Evolutionary conservation across 2,329 filamentous ascomycete genomes (phyloP), one percentile per base, ranked within the genome.

Genomic region (Exophiala mesophila): DNA sequence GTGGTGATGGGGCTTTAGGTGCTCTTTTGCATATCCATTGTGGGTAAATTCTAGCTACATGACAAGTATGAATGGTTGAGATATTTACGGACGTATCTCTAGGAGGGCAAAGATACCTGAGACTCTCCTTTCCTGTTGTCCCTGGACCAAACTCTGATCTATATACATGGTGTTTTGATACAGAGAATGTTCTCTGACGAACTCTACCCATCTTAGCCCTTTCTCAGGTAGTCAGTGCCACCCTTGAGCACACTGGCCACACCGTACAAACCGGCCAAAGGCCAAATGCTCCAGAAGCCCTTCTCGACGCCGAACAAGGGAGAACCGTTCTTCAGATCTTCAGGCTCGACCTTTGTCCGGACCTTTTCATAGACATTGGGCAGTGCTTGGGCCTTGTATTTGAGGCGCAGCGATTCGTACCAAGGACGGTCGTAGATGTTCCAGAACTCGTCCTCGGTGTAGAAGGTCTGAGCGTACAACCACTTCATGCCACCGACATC

Each of bases 391-490:
- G 66, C 67, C 36, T 59, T 49, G 39, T 69, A 69, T 41, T 64
- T 69, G 20, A 52, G 49, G 5, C 67, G 55, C 50, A 70, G 39
- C 5, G 36, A 50, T 26, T 66, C 63, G 30, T 70, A 68, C 53
- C 54, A 54, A 2, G 55, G 45, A 29, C 58, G 59, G 39, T 70
- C 61, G 46, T 68, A 69, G 34, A 66, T 63, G 4, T 50, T 39
- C 67, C 67, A 70, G 50, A 70, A 70, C 43, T 70, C 66, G 3
- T 64, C 57, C 45, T 84, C 76, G n/a, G 76, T 73, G 62, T 92
- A 92, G 66, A 88, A 94, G 0, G 85, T 83, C 57, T 90, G 84
- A 2, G 87, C 86, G 63, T 94, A 94, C 9, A 94, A 69, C 83
- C 86, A 92, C 68, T 94, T 94, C 69, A 84, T 78, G 2, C 87